Evolutionary conservation across 306 rosid genomes (phyloP).

Genomic region (Senna tora): DNA sequence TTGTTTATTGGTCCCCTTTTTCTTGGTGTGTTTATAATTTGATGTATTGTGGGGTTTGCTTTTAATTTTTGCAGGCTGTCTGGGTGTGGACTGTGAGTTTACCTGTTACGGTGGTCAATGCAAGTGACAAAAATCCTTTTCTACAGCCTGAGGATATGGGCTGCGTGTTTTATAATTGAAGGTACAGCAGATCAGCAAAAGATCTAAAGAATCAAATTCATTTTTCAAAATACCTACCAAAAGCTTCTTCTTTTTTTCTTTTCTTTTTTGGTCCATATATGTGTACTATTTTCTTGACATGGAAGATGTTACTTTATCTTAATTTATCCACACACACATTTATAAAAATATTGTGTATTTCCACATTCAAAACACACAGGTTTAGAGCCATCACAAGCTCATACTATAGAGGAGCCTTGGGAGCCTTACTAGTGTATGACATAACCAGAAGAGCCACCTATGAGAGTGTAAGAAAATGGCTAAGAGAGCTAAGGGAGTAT

Average conservation of each 20-base stretch:
- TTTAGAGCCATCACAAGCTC: slow-evolving; percentile 96
- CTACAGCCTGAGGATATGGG: slow-evolving; percentile 75
- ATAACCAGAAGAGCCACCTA: slow-evolving; percentile 59
- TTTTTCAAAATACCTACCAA: too few relatives aligned
- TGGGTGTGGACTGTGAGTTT: slow-evolving; percentile 99
- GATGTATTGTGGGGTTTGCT: slow-evolving; percentile 12
- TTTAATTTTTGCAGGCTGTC: slow-evolving; percentile 65
- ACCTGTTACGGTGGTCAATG: slow-evolving; percentile 86
- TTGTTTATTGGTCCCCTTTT: neutral
- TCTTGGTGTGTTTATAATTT: slow-evolving; percentile 26
- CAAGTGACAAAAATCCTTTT: slow-evolving; percentile 66
- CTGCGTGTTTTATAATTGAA: slow-evolving; percentile 68
- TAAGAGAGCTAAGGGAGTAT: slow-evolving; percentile 68
- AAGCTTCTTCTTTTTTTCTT: too few relatives aligned
- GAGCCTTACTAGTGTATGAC: slow-evolving; percentile 85
- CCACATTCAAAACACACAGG: slow-evolving; percentile 47
- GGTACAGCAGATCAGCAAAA: slow-evolving; percentile 73
- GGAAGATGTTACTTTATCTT: neutral
- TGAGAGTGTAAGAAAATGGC: slow-evolving; percentile 69
- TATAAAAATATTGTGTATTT: slow-evolving; percentile 1
- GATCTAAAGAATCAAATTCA: too few relatives aligned
- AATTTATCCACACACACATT: too few relatives aligned
- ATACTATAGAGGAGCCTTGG: slow-evolving; percentile 92
- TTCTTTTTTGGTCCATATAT: too few relatives aligned
- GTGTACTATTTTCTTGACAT: too few relatives aligned